Percentiles rank a stretch among this genome's conserved stretches.
phyloP scores from a whole-genome alignment of 2,329 filamentous ascomycete species.

The Colletotrichum karsti region DNA sequence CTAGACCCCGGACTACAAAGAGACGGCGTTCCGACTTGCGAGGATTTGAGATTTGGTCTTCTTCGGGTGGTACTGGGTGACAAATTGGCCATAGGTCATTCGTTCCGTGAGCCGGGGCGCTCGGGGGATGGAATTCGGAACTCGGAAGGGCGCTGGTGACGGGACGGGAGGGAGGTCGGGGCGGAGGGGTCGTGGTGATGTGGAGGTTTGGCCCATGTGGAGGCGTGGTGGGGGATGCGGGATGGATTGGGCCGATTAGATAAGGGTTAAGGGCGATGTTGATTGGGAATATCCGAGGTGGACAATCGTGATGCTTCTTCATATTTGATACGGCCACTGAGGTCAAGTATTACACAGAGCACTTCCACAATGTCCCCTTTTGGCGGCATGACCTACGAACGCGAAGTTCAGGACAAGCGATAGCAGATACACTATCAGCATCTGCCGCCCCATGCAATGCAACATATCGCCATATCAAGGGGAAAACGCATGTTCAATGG shows the following conservation, averaged over 20 bases:
- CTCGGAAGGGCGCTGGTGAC: conserved; percentile 16
- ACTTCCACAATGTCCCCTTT: too few relatives aligned
- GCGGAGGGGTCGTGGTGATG: background rate
- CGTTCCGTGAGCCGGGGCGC: conserved; percentile 2
- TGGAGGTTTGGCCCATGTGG: background rate
- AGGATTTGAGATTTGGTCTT: background rate
- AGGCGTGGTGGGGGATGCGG: background rate
- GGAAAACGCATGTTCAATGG: too few relatives aligned
- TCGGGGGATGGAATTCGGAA: conserved; percentile 26
- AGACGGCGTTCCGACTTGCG: background rate
- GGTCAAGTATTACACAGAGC: too few relatives aligned
- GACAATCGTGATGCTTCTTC: too few relatives aligned
- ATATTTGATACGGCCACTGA: too few relatives aligned
- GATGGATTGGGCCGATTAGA: conserved; percentile 1
- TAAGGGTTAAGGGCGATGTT: too few relatives aligned
- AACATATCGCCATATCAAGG: too few relatives aligned
- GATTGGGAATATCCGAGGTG: too few relatives aligned
- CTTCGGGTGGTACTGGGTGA: background rate
- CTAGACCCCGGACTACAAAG: background rate
- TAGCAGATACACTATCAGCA: too few relatives aligned
- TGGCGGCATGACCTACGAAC: too few relatives aligned
- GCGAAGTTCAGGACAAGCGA: too few relatives aligned
- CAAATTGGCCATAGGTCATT: background rate
- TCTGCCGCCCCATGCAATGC: too few relatives aligned
- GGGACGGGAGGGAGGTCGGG: background rate